Percentiles rank a stretch among this genome's conserved stretches.
Evolutionary conservation across 139 green algal genomes (phyloP).

Genomic region (Deuterostichococcus epilithicus): DNA sequence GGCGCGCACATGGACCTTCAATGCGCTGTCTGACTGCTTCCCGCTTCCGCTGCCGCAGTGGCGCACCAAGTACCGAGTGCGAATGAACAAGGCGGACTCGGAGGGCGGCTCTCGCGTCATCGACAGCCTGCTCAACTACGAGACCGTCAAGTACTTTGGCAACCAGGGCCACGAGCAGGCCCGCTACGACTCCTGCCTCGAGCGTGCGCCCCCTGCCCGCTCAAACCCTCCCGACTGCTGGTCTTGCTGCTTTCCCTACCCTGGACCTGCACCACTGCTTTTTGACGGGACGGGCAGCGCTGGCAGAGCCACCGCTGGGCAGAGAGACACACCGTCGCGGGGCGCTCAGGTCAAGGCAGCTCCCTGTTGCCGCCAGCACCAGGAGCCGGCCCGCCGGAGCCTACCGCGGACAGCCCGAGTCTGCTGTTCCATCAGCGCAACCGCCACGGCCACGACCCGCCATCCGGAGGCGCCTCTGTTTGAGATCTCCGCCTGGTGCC

Average conservation of each 20-base stretch:
- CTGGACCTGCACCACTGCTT: background rate
- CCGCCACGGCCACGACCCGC: no score
- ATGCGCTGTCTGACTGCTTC: background rate
- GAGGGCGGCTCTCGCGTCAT: constrained; percentile 62
- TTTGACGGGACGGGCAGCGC: no score
- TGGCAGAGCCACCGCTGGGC: no score
- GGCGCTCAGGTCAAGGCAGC: no score
- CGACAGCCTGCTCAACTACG: constrained; percentile 97
- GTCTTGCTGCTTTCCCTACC: no score
- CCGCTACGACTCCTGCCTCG: constrained; percentile 81
- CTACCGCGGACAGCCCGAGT: no score
- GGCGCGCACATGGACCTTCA: constrained; percentile 67
- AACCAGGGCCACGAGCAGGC: constrained; percentile 81
- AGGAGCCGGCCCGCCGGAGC: no score
- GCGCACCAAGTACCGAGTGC: constrained; percentile 79
- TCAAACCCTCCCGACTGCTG: no score
- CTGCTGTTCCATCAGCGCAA: no score
- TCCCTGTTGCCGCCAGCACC: no score
- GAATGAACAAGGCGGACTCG: constrained; percentile 84
- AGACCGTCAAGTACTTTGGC: constrained; percentile 93
- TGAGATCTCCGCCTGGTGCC: background rate
- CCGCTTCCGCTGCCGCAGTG: constrained; percentile 45
- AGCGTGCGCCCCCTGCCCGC: constrained; percentile 1
- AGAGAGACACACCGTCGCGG: no score
- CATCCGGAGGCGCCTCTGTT: no score